phyloP scores from a whole-genome alignment of 2,329 filamentous ascomycete species.

The Colletotrichum lini region DNA sequence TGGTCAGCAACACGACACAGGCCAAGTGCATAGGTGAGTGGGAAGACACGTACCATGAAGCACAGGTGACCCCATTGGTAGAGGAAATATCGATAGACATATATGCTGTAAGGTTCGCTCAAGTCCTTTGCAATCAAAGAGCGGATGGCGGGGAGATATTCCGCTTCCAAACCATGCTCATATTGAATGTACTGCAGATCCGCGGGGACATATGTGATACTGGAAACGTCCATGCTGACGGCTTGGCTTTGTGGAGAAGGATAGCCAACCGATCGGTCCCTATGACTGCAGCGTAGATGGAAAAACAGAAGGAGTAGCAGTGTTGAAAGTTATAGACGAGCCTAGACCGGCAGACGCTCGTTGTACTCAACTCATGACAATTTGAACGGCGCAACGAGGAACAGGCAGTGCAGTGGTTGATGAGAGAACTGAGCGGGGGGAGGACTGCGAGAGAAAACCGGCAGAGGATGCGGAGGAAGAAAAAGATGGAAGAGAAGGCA shows the following conservation, averaged over 20 bases:
- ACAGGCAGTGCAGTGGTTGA: conserved; percentile 14
- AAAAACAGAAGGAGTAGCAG: background rate
- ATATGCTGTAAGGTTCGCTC: conserved; percentile 98
- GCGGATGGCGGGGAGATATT: conserved; percentile 87
- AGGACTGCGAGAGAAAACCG: background rate
- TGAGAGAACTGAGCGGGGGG: background rate
- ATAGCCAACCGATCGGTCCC: background rate
- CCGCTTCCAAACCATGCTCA: conserved; percentile 70
- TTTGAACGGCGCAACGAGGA: background rate
- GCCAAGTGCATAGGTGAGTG: conserved; percentile 3
- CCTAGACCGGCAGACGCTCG: conserved; percentile 19
- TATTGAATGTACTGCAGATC: conserved; percentile 74
- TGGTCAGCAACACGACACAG: conserved; percentile 12
- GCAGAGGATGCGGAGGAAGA: background rate
- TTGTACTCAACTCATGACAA: conserved; percentile 39
- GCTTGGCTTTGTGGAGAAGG: background rate
- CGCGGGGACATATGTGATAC: conserved; percentile 54
- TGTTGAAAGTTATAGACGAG: conserved; percentile 6
- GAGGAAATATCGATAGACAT: conserved; percentile 98
- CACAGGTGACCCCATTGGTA: conserved; percentile 99
- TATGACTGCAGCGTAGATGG: background rate
- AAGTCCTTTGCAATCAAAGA: conserved; percentile 95
- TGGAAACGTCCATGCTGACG: conserved; percentile 53
- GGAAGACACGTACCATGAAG: conserved; percentile 79
- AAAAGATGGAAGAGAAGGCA: background rate